These are phyloP conservation scores for Dothistroma pini DNA, from an alignment of 2,329 filamentous ascomycete genomes.

Conservation along the genomic window DNA sequence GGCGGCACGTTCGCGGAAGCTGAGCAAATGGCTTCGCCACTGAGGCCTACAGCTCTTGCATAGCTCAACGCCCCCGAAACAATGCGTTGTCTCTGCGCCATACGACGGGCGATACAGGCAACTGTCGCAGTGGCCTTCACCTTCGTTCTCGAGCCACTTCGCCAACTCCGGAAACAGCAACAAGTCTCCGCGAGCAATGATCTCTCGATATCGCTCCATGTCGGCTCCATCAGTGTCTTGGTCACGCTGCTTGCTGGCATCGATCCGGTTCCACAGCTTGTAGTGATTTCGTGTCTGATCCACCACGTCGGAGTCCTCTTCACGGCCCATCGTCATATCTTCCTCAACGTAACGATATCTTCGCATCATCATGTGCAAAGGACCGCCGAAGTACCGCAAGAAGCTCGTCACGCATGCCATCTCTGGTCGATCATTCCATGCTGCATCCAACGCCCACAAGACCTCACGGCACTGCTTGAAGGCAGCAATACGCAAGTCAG, in stretches of 20 bases:
- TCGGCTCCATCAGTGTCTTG: not conserved
- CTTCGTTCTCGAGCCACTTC: not conserved
- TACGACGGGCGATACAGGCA: not conserved
- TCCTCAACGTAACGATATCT: slow-evolving; percentile 38
- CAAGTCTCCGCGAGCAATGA: slow-evolving; percentile 3
- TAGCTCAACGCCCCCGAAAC: not conserved
- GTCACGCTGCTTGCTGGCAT: not conserved
- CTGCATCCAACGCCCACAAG: slow-evolving; percentile 35
- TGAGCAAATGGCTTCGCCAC: not conserved
- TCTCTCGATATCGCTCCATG: slow-evolving; percentile 4
- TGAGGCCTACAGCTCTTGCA: not conserved
- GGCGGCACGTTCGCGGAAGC: slow-evolving; percentile 3
- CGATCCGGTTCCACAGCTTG: slow-evolving; percentile 36
- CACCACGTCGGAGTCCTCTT: slow-evolving; percentile 28
- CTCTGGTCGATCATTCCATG: slow-evolving; percentile 14
- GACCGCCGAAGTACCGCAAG: slow-evolving; percentile 32
- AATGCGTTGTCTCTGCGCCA: slow-evolving; percentile 2
- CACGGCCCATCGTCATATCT: slow-evolving; percentile 29
- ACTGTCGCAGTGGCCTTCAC: slow-evolving; percentile 1
- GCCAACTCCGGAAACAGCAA: slow-evolving; percentile 10
- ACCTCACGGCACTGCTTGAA: slow-evolving; percentile 31
- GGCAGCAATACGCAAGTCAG: slow-evolving; percentile 22
- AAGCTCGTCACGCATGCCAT: slow-evolving; percentile 24
- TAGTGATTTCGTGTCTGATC: slow-evolving; percentile 25
- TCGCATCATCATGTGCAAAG: slow-evolving; percentile 36